Evolutionary conservation across 2,329 filamentous ascomycete species (phyloP).

Genomic region (Biscogniauxia marginata): DNA sequence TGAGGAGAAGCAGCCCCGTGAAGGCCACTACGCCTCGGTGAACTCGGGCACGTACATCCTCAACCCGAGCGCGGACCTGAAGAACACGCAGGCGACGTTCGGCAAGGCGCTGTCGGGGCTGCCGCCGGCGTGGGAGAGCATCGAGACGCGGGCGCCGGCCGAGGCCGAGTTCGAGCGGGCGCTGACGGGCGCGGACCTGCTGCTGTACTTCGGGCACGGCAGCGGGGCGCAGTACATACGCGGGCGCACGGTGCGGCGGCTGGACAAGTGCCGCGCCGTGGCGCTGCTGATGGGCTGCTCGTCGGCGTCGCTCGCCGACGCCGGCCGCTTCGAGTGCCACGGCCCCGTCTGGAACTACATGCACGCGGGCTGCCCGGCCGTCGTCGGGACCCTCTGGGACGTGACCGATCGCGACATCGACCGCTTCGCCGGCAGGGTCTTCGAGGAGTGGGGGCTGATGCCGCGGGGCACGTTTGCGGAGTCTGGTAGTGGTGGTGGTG

Average conservation of each 20-base stretch:
- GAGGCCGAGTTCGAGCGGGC: slow-evolving; percentile 74
- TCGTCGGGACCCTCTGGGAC: slow-evolving; percentile 94
- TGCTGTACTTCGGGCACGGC: slow-evolving; percentile 96
- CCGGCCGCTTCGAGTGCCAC: slow-evolving; percentile 85
- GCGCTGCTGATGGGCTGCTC: slow-evolving; percentile 94
- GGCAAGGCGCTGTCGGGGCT: slow-evolving; percentile 64
- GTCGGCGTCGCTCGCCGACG: slow-evolving; percentile 75
- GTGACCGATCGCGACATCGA: slow-evolving; percentile 98
- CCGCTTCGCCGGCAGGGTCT: slow-evolving; percentile 75
- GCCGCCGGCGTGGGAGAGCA: slow-evolving; percentile 67
- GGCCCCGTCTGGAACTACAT: slow-evolving; percentile 92
- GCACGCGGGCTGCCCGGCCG: slow-evolving; percentile 79
- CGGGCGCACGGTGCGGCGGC: slow-evolving; percentile 73
- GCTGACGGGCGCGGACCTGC: slow-evolving; percentile 65
- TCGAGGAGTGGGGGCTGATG: slow-evolving; percentile 85
- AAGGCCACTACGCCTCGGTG: slow-evolving; percentile 56
- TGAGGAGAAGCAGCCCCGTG: slow-evolving; percentile 23
- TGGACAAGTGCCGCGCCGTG: slow-evolving; percentile 72
- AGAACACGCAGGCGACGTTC: slow-evolving; percentile 75
- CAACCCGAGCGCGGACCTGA: slow-evolving; percentile 84
- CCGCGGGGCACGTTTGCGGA: slow-evolving; percentile 44
- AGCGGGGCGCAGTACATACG: slow-evolving; percentile 94
- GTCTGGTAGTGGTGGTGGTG: slow-evolving; percentile 30
- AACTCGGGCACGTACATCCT: slow-evolving; percentile 73
- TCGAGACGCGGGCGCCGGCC: slow-evolving; percentile 66